A percentile compares a stretch with the other conserved stretches of the same genome.
Conservation (phyloP, 352 stramenopile genomes). For the Globisporangium rhizosaccharum region DNA sequence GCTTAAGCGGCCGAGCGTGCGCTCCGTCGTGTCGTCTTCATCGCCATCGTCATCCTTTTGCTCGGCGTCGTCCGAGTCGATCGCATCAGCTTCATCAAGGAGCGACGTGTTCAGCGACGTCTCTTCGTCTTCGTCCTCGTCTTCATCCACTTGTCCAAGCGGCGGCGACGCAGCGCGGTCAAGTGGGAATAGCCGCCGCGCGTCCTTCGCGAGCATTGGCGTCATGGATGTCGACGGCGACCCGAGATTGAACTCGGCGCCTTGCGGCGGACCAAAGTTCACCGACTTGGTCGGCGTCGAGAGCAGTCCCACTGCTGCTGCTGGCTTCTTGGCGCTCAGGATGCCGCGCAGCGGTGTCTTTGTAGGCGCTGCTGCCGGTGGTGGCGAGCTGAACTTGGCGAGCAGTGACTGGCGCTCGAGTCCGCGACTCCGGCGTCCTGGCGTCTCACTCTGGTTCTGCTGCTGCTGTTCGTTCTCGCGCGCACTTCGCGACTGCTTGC, state of each 20-base stretch:
- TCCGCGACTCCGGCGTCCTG: background rate
- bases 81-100: slow-evolving; percentile 64
- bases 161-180: slow-evolving; percentile 22
- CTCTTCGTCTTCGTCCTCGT: slow-evolving; percentile 67
- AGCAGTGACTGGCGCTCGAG: slow-evolving; percentile 6
- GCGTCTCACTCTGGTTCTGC: background rate
- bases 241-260: slow-evolving; percentile 72
- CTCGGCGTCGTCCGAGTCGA: slow-evolving; percentile 35
- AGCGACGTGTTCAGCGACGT: slow-evolving; percentile 83
- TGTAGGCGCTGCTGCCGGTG: slow-evolving; percentile 11
- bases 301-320: slow-evolving; percentile 17
- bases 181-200: slow-evolving; percentile 59
- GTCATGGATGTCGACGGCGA: slow-evolving; percentile 86
- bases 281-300: slow-evolving; percentile 77
- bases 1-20: too few species aligned
- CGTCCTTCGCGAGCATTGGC: slow-evolving; percentile 58
- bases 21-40: slow-evolving; percentile 5
- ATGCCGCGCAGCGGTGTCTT: slow-evolving; percentile 70
- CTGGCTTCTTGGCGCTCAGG: slow-evolving; percentile 65
- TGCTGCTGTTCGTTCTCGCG: background rate
- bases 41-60: slow-evolving; percentile 17
- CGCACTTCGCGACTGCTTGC: slow-evolving; percentile 5
- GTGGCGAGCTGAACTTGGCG: slow-evolving; percentile 11
- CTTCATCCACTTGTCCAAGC: slow-evolving; percentile 21
- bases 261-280: slow-evolving; percentile 77